Percentiles rank a stretch among this genome's conserved stretches.
These are phyloP conservation scores for Leccinum broughii DNA, from an alignment of 768 basidiomycete genomes.

Conservation along the genomic window DNA sequence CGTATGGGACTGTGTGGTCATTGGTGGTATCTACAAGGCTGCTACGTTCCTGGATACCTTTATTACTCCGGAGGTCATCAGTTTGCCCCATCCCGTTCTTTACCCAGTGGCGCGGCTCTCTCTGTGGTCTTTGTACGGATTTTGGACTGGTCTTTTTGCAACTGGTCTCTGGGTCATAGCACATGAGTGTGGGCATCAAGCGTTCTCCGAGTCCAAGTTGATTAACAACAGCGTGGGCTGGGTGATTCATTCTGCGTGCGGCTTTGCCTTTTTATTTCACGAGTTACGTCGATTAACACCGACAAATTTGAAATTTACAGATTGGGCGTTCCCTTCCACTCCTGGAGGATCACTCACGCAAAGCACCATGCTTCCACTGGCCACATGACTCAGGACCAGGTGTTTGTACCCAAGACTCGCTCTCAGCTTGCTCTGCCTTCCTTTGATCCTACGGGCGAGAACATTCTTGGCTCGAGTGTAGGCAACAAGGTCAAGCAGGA, in stretches of 20 bases:
- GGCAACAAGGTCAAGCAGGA: conserved; percentile 67
- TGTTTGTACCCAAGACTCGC: conserved; percentile 92
- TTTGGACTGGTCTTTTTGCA: conserved; percentile 79
- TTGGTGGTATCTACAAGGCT: conserved; percentile 66
- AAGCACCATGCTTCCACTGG: conserved; percentile 95
- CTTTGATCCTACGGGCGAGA: conserved; percentile 68
- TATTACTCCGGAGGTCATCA: conserved; percentile 54
- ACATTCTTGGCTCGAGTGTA: conserved; percentile 62
- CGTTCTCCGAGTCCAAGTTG: conserved; percentile 88
- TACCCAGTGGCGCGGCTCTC: conserved; percentile 63
- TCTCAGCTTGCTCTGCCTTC: conserved; percentile 63
- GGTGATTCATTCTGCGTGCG: conserved; percentile 87
- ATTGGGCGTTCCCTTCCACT: conserved; percentile 94
- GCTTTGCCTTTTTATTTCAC: conserved; percentile 11
- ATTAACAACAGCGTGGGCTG: conserved; percentile 94
- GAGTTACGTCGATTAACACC: conserved; percentile 26
- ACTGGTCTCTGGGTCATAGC: conserved; percentile 95
- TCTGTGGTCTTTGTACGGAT: conserved; percentile 80
- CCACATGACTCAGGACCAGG: conserved; percentile 94
- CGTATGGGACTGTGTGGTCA: conserved; percentile 71
- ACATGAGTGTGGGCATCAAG: conserved; percentile 96
- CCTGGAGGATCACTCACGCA: conserved; percentile 92
- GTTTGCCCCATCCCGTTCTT: conserved; percentile 59
- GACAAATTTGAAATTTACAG: conserved; percentile 39
- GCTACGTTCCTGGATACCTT: conserved; percentile 64